Percentiles rank a stretch among this genome's conserved stretches.
Evolutionary conservation across 352 stramenopile species (phyloP).

Genomic region (Hyaloperonospora brassicae): DNA sequence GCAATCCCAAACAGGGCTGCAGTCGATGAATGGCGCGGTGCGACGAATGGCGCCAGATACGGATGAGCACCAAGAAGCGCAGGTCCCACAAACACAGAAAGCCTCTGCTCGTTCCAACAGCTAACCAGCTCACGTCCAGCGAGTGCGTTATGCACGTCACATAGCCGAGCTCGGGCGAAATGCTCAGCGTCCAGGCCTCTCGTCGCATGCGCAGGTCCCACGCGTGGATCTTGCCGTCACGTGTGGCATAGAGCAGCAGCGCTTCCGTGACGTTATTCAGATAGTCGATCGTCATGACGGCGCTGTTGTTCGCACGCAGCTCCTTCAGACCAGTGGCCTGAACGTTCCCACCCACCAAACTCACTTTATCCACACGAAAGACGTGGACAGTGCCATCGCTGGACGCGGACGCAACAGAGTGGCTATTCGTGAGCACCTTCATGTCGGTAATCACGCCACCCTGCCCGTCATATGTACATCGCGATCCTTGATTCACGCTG

Average conservation of each 20-base stretch:
- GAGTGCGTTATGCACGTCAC: constrained; percentile 93
- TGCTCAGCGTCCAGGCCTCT: constrained; percentile 89
- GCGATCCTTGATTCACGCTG: constrained; percentile 89
- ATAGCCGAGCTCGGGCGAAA: constrained; percentile 92
- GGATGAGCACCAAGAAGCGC: constrained; percentile 91
- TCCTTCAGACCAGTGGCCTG: constrained; percentile 65
- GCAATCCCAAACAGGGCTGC: constrained; percentile 73
- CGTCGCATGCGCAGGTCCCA: constrained; percentile 89
- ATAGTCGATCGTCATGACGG: constrained; percentile 92
- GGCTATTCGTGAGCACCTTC: constrained; percentile 92
- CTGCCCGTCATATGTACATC: constrained; percentile 90
- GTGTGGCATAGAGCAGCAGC: constrained; percentile 91
- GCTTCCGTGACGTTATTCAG: constrained; percentile 93
- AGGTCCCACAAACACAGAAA: constrained; percentile 96
- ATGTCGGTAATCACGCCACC: constrained; percentile 89
- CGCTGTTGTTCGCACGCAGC: constrained; percentile 79
- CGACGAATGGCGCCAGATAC: constrained; percentile 94
- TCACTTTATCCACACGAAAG: constrained; percentile 92
- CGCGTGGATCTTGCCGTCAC: constrained; percentile 80
- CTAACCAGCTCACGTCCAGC: constrained; percentile 92
- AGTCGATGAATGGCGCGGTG: constrained; percentile 86
- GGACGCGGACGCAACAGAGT: constrained; percentile 90
- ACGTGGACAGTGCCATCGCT: constrained; percentile 91
- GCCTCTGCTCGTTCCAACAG: constrained; percentile 89
- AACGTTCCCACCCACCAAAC: constrained; percentile 55